These are phyloP conservation scores for barrel medic (Medicago truncatula) DNA, from an alignment of 306 rosid species.

Conservation along the genomic window MtrunA17r5.0-ANR NC_053049.1:6810001-6810500, in stretches of 20 bases:
- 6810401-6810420: too few species aligned
- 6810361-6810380: too few species aligned
- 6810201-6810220: not conserved
- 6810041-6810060: slow-evolving; percentile 4
- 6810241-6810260: not conserved
- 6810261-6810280: too few species aligned
- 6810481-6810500: too few species aligned
- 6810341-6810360: too few species aligned
- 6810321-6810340: too few species aligned
- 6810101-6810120: not conserved
- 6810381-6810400: too few species aligned
- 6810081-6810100: not conserved
- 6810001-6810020: slow-evolving; percentile 2
- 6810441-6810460: too few species aligned
- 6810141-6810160: not conserved
- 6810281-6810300: too few species aligned
- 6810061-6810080: not conserved
- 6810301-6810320: too few species aligned
- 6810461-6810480: too few species aligned
- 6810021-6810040: not conserved
- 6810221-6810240: not conserved
- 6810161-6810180: not conserved
- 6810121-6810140: slow-evolving; percentile 2
- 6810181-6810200: not conserved
- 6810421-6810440: too few species aligned